Evolutionary conservation across 441 rosid genomes (phyloP).

Genomic region (Raphanus hybrid): DNA sequence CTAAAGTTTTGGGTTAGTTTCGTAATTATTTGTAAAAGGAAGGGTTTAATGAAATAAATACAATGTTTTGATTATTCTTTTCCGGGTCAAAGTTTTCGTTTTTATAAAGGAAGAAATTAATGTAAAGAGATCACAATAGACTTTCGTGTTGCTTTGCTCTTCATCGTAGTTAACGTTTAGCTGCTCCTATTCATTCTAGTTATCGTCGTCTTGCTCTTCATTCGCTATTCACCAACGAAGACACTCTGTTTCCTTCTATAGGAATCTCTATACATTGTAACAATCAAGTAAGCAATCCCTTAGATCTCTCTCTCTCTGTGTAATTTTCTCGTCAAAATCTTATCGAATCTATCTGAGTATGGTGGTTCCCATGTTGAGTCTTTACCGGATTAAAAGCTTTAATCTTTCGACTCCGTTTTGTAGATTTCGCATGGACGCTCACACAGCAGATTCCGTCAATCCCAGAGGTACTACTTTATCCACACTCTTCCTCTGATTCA

Average conservation of each 20-base stretch:
- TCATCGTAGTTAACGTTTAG: not conserved
- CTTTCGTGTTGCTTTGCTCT: slow-evolving; percentile 28
- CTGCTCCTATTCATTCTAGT: too few species aligned
- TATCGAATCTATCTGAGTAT: not conserved
- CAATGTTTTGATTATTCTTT: not conserved
- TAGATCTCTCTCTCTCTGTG: slow-evolving; percentile 17
- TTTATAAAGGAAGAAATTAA: not conserved
- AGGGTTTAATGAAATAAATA: not conserved
- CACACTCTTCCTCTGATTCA: not conserved
- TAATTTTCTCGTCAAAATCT: not conserved
- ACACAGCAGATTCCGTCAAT: slow-evolving; percentile 64
- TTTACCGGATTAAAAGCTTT: not conserved
- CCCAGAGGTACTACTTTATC: slow-evolving; percentile 64
- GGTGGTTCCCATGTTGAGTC: slow-evolving; percentile 13
- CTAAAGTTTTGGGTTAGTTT: not conserved
- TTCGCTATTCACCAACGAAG: slow-evolving; percentile 22
- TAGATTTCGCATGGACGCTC: slow-evolving; percentile 65
- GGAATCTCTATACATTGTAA: slow-evolving; percentile 18
- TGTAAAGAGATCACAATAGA: slow-evolving; percentile 23
- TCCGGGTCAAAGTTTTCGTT: not conserved
- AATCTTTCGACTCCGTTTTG: slow-evolving; percentile 26
- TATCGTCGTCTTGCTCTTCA: not conserved
- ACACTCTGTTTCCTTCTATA: slow-evolving; percentile 9
- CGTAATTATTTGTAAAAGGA: not conserved
- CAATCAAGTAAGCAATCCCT: slow-evolving; percentile 25